Conservation (phyloP, 2,329 filamentous ascomycete species). For the Pestalotiopsis sp. region DNA sequence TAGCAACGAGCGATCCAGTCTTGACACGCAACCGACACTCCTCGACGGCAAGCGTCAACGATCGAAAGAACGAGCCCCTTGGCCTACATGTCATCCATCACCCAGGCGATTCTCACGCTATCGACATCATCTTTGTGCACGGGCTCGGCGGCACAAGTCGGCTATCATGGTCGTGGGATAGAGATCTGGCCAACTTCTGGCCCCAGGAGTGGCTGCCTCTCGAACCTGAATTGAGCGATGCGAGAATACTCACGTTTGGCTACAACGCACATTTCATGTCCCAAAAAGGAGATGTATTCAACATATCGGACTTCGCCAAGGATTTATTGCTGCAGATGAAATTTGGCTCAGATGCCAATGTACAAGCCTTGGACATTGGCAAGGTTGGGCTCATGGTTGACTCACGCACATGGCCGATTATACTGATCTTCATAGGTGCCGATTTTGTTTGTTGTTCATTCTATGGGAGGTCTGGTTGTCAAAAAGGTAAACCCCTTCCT, state of each 20-base stretch:
- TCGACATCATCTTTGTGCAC: constrained; percentile 44
- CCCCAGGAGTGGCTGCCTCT: constrained; percentile 31
- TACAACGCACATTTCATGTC: constrained; percentile 33
- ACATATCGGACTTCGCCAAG: constrained; percentile 35
- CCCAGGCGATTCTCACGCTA: too few relatives aligned
- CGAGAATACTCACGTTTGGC: constrained; percentile 36
- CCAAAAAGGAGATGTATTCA: constrained; percentile 20
- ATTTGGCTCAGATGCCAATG: constrained; percentile 23
- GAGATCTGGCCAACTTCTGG: constrained; percentile 33
- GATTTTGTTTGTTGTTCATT: constrained; percentile 32
- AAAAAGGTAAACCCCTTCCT: constrained; percentile 26
- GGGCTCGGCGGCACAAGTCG: constrained; percentile 35
- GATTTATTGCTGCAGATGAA: constrained; percentile 32
- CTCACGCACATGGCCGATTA: background rate
- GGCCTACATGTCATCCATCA: too few relatives aligned
- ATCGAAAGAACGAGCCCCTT: too few relatives aligned
- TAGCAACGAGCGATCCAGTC: too few relatives aligned
- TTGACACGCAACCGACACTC: too few relatives aligned
- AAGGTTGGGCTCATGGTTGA: constrained; percentile 13
- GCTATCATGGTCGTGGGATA: constrained; percentile 33
- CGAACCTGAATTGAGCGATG: constrained; percentile 28
- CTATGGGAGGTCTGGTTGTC: constrained; percentile 33
- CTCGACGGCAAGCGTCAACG: too few relatives aligned
- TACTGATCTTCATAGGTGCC: constrained; percentile 19
- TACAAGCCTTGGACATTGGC: constrained; percentile 28